Percentiles rank a stretch among this genome's conserved stretches.
Conservation (phyloP, 805 yeast species). For the Zygotorulaspora florentina region DNA sequence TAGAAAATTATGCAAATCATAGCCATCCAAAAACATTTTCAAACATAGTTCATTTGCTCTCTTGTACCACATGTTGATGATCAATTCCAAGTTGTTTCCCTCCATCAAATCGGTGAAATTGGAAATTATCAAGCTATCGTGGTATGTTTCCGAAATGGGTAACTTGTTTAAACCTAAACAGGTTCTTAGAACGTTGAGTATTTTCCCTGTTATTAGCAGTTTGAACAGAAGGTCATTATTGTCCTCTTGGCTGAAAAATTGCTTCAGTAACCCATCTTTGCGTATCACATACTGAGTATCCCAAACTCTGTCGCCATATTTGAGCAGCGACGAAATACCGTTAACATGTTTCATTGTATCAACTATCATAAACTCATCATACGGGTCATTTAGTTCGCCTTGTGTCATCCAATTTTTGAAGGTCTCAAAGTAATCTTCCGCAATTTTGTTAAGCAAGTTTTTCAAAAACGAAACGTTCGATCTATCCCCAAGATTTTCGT, state of each 20-base stretch:
- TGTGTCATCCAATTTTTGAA: slow-evolving; percentile 72
- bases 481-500: slow-evolving; percentile 61
- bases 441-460: slow-evolving; percentile 51
- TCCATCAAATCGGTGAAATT: slow-evolving; percentile 20
- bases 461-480: slow-evolving; percentile 48
- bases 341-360: slow-evolving; percentile 24
- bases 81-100: slow-evolving; percentile 47
- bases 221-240: slow-evolving; percentile 38
- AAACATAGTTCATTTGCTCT: slow-evolving; percentile 63
- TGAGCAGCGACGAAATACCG: slow-evolving; percentile 17
- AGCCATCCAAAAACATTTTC: slow-evolving; percentile 57
- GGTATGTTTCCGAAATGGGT: slow-evolving; percentile 12
- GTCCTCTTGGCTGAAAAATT: slow-evolving; percentile 45
- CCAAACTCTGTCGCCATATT: slow-evolving; percentile 60
- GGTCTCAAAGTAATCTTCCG: slow-evolving; percentile 60
- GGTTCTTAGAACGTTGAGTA: slow-evolving; percentile 54
- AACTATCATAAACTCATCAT: slow-evolving; percentile 76
- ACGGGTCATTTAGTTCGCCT: slow-evolving; percentile 75
- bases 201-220: slow-evolving; percentile 79
- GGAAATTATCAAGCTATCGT: slow-evolving; percentile 32
- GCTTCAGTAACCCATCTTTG: slow-evolving; percentile 65
- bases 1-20: slow-evolving; percentile 47
- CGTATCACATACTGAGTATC: slow-evolving; percentile 68
- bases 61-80: slow-evolving; percentile 56
- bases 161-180: slow-evolving; percentile 24